A percentile compares a stretch with the other conserved stretches of the same genome.
Conservation (phyloP, 495 filamentous ascomycete species). For the Podospora fimiseda region DNA sequence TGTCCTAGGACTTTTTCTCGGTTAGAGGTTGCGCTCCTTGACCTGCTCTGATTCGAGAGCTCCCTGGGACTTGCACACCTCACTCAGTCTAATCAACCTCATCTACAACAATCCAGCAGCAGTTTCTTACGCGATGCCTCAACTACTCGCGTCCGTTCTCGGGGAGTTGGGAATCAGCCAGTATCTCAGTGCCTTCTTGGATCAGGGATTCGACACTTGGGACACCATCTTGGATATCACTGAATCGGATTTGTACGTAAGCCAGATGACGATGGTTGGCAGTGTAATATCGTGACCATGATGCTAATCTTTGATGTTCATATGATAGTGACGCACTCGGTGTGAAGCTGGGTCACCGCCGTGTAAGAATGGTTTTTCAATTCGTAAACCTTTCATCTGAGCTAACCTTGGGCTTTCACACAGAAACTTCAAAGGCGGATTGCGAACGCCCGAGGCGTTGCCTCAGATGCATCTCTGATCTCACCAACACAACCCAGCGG, state of each 20-base stretch:
- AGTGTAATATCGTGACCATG: too few relatives aligned
- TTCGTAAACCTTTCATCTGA: background rate
- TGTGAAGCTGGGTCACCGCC: slow-evolving; percentile 72
- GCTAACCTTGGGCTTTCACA: background rate
- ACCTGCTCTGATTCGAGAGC: slow-evolving; percentile 21
- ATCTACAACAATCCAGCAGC: background rate
- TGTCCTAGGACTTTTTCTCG: too few relatives aligned
- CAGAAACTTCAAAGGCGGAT: slow-evolving; percentile 49
- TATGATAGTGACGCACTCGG: slow-evolving; percentile 53
- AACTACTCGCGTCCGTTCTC: slow-evolving; percentile 50
- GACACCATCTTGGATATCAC: slow-evolving; percentile 73
- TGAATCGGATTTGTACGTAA: slow-evolving; percentile 66
- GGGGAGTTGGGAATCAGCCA: slow-evolving; percentile 66
- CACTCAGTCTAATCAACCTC: background rate
- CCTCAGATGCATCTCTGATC: slow-evolving; percentile 39
- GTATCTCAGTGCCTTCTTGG: slow-evolving; percentile 61
- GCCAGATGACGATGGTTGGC: background rate
- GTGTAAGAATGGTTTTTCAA: slow-evolving; percentile 44
- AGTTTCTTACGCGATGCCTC: slow-evolving; percentile 26
- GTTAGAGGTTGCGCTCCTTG: background rate
- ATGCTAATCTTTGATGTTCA: slow-evolving; percentile 11
- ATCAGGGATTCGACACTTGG: slow-evolving; percentile 77
- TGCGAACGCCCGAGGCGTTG: slow-evolving; percentile 52
- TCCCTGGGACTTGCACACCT: slow-evolving; percentile 6
- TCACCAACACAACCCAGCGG: slow-evolving; percentile 32